Conservation (phyloP, 2,329 filamentous ascomycete species). For the Metarhizium album region DNA sequence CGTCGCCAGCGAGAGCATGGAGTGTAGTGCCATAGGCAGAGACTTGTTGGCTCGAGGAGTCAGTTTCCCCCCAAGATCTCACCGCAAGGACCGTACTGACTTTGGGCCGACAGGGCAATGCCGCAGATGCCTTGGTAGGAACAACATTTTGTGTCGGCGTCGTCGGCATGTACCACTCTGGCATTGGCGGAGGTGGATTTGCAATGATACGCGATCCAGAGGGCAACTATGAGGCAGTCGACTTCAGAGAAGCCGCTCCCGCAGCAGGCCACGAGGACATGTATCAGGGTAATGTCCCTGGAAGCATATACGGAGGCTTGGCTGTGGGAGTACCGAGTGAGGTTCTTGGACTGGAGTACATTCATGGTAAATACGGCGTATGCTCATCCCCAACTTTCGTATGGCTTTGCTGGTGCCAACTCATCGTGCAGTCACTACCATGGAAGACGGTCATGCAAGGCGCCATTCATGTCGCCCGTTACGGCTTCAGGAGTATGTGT, state of each 20-base stretch:
- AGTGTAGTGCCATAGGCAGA: constrained; percentile 60
- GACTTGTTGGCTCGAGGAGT: constrained; percentile 46
- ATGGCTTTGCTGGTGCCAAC: background rate
- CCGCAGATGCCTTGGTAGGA: constrained; percentile 64
- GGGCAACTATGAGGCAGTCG: constrained; percentile 75
- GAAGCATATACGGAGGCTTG: constrained; percentile 61
- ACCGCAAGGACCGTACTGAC: background rate
- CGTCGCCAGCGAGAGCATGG: constrained; percentile 57
- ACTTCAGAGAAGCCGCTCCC: constrained; percentile 84
- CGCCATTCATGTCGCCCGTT: constrained; percentile 59
- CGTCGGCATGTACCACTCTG: constrained; percentile 66
- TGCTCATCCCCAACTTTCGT: background rate
- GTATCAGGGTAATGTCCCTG: constrained; percentile 60
- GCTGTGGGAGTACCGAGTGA: constrained; percentile 64
- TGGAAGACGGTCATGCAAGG: constrained; percentile 66
- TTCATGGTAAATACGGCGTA: constrained; percentile 63
- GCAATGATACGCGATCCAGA: constrained; percentile 64
- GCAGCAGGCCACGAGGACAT: constrained; percentile 74
- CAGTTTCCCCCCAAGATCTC: constrained; percentile 13
- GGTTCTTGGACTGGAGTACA: constrained; percentile 65
- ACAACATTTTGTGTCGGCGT: constrained; percentile 68
- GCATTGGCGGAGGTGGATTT: constrained; percentile 86
- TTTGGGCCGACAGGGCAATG: constrained; percentile 46
- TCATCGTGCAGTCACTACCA: constrained; percentile 34
- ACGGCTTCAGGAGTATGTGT: constrained; percentile 50